phyloP scores from a whole-genome alignment of 108 stramenopile species.

The Pinguiococcus pyrenoidosus region DNA sequence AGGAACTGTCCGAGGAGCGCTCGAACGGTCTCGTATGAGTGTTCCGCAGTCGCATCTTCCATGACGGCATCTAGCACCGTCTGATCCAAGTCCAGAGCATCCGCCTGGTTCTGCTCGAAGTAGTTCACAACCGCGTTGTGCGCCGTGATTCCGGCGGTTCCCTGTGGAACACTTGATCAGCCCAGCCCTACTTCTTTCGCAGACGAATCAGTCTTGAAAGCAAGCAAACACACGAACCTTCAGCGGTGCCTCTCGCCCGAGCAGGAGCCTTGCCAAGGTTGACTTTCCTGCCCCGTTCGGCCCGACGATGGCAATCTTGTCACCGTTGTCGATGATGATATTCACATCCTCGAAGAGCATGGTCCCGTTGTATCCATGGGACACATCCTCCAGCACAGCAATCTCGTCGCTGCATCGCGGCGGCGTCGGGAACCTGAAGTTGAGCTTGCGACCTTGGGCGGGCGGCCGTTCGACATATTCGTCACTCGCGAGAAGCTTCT shows the following conservation, averaged over 20 bases:
- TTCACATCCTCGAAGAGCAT: constrained; percentile 67
- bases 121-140: constrained; percentile 64
- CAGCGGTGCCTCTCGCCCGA: constrained; percentile 59
- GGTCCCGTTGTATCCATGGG: constrained; percentile 64
- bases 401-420: constrained; percentile 75
- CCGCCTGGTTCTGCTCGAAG: constrained; percentile 88
- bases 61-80: constrained; percentile 67
- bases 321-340: constrained; percentile 62
- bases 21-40: constrained; percentile 78
- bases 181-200: no score
- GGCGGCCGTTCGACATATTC: constrained; percentile 88
- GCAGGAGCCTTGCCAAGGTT: constrained; percentile 65
- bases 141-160: constrained; percentile 51
- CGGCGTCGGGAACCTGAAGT: constrained; percentile 85
- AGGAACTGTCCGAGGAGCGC: constrained; percentile 81
- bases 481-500: constrained; percentile 44
- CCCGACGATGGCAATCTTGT: constrained; percentile 83
- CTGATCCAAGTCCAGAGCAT: constrained; percentile 67
- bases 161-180: no score
- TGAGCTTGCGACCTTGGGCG: constrained; percentile 67
- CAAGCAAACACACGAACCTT: no score
- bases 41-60: constrained; percentile 51
- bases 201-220: no score
- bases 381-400: constrained; percentile 39
- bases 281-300: constrained; percentile 66